Evolutionary conservation across 805 yeast species (phyloP), one percentile per base, ranked within the genome.

Genomic region (Maudiozyma serrabonitensis): DNA sequence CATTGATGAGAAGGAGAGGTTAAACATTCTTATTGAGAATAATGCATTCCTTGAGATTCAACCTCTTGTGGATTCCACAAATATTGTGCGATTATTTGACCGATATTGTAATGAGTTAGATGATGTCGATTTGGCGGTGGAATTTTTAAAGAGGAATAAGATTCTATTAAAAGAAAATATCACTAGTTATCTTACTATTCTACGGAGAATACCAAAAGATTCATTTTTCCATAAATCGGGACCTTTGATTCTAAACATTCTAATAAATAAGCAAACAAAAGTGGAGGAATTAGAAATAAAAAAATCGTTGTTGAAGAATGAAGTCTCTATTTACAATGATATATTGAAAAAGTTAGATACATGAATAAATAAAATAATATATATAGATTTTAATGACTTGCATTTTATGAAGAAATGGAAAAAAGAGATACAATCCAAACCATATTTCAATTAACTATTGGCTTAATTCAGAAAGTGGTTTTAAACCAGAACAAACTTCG

Each of bases 401-500:
- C 18, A 25, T 37, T 31, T 28, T 21, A 28, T 28, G 32, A 28
- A 4, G 12, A 9, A 28, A 8, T 5, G 40, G n/a, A 39, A 39
- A 13, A 18, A 18, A 6, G 9, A 18, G 19, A 16, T 3, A 13
- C 15, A 21, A 21, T 21, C 4, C 4, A 21, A 21, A 21, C 23
- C 23, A 3, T 39, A 39, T 21, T 19, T 19, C 42, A n/a, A 11
- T 23, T 3, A 6, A 41, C 21, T 23, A 41, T 41, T 49, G 42
- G 2, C 48, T 53, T 48, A 61, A 50, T 28, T 56, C 56, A 23
- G 65, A 56, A 28, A 62, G 47, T 26, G 67, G 64, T 35, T 56
- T 59, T 23, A 59, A 46, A 45, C 68, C 69, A 16, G 68, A 60
- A 47, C 69, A 65, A 19, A 64, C 61, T 26, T 62, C 55, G 37